These are phyloP conservation scores for Blastobotrys mokoenaii DNA, from an alignment of 805 yeast genomes.

Conservation along the genomic window DNA sequence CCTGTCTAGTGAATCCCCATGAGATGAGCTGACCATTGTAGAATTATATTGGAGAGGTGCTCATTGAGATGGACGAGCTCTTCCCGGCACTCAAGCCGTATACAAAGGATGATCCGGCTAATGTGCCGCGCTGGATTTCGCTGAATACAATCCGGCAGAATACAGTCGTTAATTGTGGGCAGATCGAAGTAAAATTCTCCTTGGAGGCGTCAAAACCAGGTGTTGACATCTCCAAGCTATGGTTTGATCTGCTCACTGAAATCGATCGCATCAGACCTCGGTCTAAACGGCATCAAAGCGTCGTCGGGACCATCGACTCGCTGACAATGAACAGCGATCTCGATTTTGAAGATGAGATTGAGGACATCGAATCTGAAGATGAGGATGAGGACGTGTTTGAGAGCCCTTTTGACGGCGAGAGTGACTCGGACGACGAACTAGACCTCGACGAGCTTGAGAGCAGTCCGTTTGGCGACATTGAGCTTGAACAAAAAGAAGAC, in stretches of 20 bases:
- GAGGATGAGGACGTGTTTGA: background rate
- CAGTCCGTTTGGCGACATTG: background rate
- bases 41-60: conserved; percentile 14
- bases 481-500: conserved; percentile 3
- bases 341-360: conserved; percentile 3
- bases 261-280: background rate
- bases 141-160: background rate
- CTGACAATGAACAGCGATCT: background rate
- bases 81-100: conserved; percentile 3
- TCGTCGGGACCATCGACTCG: background rate
- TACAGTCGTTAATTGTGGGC: conserved; percentile 7
- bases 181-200: conserved; percentile 8
- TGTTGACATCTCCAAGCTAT: conserved; percentile 8
- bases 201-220: conserved; percentile 5
- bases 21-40: conserved; percentile 1
- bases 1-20: no score
- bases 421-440: conserved; percentile 1
- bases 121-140: conserved; percentile 6
- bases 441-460: background rate
- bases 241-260: conserved; percentile 6
- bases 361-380: background rate
- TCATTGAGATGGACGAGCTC: conserved; percentile 5
- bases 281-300: background rate
- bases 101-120: conserved; percentile 1
- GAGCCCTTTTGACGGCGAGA: background rate